Conservation (phyloP, 2,329 filamentous ascomycete genomes). For the Periconia sp. region DNA sequence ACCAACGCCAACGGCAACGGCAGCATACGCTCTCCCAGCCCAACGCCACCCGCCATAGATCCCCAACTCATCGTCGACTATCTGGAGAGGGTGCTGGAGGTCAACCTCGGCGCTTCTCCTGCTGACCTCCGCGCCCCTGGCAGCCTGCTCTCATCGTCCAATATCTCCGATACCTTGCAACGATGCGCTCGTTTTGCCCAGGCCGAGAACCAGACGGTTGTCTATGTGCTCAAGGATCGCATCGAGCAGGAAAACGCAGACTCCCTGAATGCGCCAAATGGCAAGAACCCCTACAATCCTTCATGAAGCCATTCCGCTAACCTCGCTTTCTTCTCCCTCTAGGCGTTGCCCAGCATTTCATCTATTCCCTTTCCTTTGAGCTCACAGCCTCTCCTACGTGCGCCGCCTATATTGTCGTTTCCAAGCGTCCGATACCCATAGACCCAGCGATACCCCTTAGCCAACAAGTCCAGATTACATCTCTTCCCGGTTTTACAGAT, state of each 20-base stretch:
- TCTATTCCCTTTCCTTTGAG: constrained; percentile 80
- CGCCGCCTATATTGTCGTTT: constrained; percentile 79
- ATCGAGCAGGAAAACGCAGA: constrained; percentile 48
- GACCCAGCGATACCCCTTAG: constrained; percentile 80
- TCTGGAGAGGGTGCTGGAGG: constrained; percentile 50
- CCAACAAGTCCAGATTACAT: constrained; percentile 89
- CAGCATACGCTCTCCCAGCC: constrained; percentile 38
- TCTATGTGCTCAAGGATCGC: constrained; percentile 89
- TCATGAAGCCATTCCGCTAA: constrained; percentile 17
- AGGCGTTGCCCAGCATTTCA: constrained; percentile 55
- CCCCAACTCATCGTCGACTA: constrained; percentile 52
- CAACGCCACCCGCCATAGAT: constrained; percentile 46
- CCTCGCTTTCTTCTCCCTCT: constrained; percentile 42
- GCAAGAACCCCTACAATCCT: constrained; percentile 16
- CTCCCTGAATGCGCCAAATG: constrained; percentile 33
- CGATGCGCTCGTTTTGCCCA: constrained; percentile 84
- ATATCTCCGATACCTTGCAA: constrained; percentile 77
- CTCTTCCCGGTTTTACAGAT: constrained; percentile 79
- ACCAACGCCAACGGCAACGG: constrained; percentile 41
- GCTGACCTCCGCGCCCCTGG: constrained; percentile 78
- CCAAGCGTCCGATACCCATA: constrained; percentile 87
- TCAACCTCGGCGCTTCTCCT: constrained; percentile 56
- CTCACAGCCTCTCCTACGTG: constrained; percentile 79
- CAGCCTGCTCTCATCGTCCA: constrained; percentile 76
- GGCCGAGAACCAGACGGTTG: constrained; percentile 76